Conservation (phyloP, 2,329 filamentous ascomycete genomes). For the Fusarium compactum region DNA sequence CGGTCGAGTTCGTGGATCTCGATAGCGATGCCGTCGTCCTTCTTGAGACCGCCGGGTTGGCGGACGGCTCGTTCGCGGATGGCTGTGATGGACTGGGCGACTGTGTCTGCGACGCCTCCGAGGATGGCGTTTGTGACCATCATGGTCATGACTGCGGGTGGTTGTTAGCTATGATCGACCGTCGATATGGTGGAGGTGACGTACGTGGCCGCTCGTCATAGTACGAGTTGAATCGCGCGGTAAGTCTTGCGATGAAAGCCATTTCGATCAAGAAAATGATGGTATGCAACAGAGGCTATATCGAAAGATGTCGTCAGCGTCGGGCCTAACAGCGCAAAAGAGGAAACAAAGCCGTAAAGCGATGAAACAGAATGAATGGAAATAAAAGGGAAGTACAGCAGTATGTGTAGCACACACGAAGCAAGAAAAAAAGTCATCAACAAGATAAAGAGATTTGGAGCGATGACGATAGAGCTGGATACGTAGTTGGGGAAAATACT, state of each 20-base stretch:
- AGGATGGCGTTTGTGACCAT: constrained; percentile 99
- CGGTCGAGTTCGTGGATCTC: constrained; percentile 90
- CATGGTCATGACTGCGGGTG: constrained; percentile 83
- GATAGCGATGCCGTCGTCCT: constrained; percentile 81
- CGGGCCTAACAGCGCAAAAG: constrained; percentile 18
- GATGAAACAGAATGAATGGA: not conserved
- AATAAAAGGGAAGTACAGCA: constrained; percentile 1
- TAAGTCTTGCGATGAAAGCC: constrained; percentile 83
- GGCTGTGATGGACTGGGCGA: constrained; percentile 91
- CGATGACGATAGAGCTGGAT: constrained; percentile 26
- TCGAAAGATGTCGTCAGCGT: constrained; percentile 35
- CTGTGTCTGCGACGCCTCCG: constrained; percentile 94
- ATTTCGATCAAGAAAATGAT: constrained; percentile 90
- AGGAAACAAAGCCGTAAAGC: not conserved
- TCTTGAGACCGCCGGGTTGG: constrained; percentile 69
- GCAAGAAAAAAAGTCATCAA: constrained; percentile 10
- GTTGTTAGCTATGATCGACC: constrained; percentile 9
- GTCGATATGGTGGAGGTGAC: constrained; percentile 38
- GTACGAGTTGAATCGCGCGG: constrained; percentile 90
- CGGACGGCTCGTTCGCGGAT: constrained; percentile 76
- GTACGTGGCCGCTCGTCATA: constrained; percentile 89
- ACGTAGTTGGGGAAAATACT: constrained; percentile 31
- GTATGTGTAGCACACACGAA: not conserved
- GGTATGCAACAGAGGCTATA: constrained; percentile 86
- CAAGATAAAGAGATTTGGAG: constrained; percentile 8